Percentiles rank a stretch among this genome's conserved stretches.
These are phyloP conservation scores for Fraxinus cuspidata DNA, from an alignment of 257 asterid species.

Conservation along the genomic window DNA sequence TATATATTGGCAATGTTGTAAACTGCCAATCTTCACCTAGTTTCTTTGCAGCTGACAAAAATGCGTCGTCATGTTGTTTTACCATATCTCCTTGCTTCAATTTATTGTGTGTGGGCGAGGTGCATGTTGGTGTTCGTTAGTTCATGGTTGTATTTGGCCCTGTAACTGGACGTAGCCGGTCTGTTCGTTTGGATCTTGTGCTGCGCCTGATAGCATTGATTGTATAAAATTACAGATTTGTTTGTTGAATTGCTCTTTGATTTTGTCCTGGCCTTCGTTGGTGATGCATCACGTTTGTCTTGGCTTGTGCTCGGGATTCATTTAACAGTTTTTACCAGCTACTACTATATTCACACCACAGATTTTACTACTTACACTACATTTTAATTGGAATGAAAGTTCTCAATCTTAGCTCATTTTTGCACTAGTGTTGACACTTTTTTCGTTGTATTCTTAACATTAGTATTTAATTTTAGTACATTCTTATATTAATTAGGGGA, in stretches of 20 bases:
- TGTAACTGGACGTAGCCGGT: constrained; percentile 26
- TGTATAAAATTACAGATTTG: not conserved
- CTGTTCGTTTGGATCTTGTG: constrained; percentile 6
- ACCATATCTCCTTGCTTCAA: not conserved
- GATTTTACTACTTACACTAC: too few relatives aligned
- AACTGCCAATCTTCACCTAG: constrained; percentile 24
- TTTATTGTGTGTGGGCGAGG: constrained; percentile 10
- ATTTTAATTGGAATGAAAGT: too few relatives aligned
- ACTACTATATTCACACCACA: too few relatives aligned
- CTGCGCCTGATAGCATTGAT: constrained; percentile 5
- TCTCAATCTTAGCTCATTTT: too few relatives aligned
- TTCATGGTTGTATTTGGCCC: constrained; percentile 10
- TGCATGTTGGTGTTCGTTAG: constrained; percentile 5
- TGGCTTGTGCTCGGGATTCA: not conserved
- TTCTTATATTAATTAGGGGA: too few relatives aligned
- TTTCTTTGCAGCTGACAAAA: constrained; percentile 11
- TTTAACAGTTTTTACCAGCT: not conserved
- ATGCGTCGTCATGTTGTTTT: not conserved
- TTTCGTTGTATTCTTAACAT: too few relatives aligned
- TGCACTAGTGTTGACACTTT: too few relatives aligned
- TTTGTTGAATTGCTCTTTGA: not conserved
- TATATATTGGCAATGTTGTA: constrained; percentile 31
- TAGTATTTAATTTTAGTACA: too few relatives aligned
- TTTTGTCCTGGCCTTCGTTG: not conserved
- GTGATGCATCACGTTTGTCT: not conserved